These are phyloP conservation scores for Colletotrichum godetiae DNA, from an alignment of 2,329 filamentous ascomycete species.

Conservation along the genomic window DNA sequence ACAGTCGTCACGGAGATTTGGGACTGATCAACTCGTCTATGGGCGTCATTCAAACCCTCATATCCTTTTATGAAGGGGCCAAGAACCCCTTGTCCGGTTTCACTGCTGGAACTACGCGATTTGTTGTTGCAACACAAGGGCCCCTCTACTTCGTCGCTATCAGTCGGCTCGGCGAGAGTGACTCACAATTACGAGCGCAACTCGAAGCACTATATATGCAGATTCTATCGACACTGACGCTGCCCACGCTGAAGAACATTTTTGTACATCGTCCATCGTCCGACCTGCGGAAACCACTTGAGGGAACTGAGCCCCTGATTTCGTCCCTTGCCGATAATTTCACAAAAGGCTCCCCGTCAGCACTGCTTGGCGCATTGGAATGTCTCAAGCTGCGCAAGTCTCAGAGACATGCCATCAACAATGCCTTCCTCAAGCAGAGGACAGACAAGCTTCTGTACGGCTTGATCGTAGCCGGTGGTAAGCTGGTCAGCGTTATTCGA, in stretches of 20 bases:
- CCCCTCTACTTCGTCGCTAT: constrained; percentile 94
- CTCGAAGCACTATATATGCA: constrained; percentile 98
- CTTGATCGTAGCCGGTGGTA: constrained; percentile 90
- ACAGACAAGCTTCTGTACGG: constrained; percentile 88
- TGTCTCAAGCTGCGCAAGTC: constrained; percentile 93
- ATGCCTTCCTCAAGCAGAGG: constrained; percentile 82
- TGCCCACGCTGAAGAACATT: constrained; percentile 86
- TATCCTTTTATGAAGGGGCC: constrained; percentile 91
- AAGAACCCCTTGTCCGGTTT: constrained; percentile 85
- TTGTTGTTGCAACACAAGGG: constrained; percentile 86
- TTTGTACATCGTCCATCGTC: constrained; percentile 94
- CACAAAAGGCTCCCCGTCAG: constrained; percentile 89
- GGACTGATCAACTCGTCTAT: constrained; percentile 93
- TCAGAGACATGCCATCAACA: constrained; percentile 87
- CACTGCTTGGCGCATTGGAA: constrained; percentile 89
- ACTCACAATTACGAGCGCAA: constrained; percentile 86
- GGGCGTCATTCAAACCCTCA: constrained; percentile 95
- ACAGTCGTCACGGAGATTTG: constrained; percentile 92
- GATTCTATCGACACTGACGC: constrained; percentile 92
- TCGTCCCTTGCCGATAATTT: constrained; percentile 96
- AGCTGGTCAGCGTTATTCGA: constrained; percentile 92
- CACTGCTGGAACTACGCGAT: constrained; percentile 85
- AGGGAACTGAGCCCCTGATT: constrained; percentile 90
- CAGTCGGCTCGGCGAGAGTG: constrained; percentile 91
- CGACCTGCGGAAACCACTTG: constrained; percentile 87